These are phyloP conservation scores for Cryptococcus sp. DNA, from an alignment of 1,284 basidiomycete species.

Conservation along the genomic window DNA sequence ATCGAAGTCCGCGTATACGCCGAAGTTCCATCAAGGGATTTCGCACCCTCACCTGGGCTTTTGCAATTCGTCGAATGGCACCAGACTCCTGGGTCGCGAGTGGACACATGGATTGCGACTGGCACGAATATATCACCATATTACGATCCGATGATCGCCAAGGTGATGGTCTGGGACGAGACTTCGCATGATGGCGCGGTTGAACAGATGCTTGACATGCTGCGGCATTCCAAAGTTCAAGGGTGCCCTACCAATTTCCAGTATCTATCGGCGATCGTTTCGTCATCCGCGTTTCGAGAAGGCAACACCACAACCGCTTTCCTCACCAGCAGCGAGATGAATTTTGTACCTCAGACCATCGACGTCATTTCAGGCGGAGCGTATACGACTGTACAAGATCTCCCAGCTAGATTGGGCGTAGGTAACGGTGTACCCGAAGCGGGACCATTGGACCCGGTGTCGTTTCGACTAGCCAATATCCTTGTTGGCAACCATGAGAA, in stretches of 20 bases:
- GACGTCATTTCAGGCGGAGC: conserved; percentile 59
- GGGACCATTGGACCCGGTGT: conserved; percentile 63
- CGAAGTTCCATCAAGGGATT: conserved; percentile 60
- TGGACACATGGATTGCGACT: conserved; percentile 40
- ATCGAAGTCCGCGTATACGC: conserved; percentile 66
- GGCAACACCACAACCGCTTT: conserved; percentile 59
- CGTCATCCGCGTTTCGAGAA: conserved; percentile 48
- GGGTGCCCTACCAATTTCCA: conserved; percentile 59
- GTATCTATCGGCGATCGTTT: conserved; percentile 54
- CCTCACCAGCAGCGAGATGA: conserved; percentile 49
- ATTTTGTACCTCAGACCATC: conserved; percentile 49
- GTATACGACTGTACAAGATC: conserved; percentile 62
- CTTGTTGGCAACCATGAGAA: conserved; percentile 58
- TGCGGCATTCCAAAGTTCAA: conserved; percentile 49
- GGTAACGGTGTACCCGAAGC: conserved; percentile 63
- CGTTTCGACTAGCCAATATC: conserved; percentile 59
- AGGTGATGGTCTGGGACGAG: conserved; percentile 34
- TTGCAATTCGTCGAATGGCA: conserved; percentile 57
- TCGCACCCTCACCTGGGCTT: conserved; percentile 60
- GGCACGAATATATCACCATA: conserved; percentile 55
- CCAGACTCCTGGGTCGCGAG: conserved; percentile 27
- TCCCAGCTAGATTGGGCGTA: conserved; percentile 55
- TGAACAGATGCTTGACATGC: conserved; percentile 30
- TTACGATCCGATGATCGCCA: conserved; percentile 56
- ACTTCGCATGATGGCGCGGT: conserved; percentile 19